Conservation (phyloP, 73 alveolate species). For the Uronychia setigera region DNA sequence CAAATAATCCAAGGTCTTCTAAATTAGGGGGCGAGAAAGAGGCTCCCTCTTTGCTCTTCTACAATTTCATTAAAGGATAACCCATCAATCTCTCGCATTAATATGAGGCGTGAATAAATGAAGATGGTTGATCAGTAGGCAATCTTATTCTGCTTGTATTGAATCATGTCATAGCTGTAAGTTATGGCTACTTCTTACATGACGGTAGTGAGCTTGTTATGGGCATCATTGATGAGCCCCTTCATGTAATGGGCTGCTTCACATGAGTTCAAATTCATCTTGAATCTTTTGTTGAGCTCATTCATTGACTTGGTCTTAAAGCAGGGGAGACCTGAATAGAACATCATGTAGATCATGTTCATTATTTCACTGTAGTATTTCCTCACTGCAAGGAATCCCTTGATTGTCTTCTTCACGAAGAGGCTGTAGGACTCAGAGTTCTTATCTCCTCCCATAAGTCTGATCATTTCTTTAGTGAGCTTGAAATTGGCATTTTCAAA, state of each 20-base stretch:
- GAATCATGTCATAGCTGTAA: constrained; percentile 93
- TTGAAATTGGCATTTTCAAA: constrained; percentile 92
- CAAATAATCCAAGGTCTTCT: not conserved
- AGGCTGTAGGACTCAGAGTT: constrained; percentile 80
- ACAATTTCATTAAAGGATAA: not conserved
- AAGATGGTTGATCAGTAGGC: too few species aligned
- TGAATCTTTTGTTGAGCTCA: constrained; percentile 81
- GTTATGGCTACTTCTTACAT: too few species aligned
- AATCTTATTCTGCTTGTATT: constrained; percentile 87
- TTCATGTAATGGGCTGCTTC: constrained; percentile 95
- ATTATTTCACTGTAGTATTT: constrained; percentile 79
- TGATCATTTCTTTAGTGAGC: constrained; percentile 92
- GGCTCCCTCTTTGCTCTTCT: not conserved
- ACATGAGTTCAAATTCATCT: constrained; percentile 82
- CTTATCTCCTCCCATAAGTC: constrained; percentile 84
- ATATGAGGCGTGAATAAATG: too few species aligned
- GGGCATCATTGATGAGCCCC: constrained; percentile 87
- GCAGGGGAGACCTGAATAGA: constrained; percentile 91
- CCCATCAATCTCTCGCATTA: not conserved
- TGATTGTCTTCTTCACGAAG: constrained; percentile 79
- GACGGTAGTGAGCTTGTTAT: constrained; percentile 92
- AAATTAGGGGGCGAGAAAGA: not conserved
- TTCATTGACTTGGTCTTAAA: constrained; percentile 79
- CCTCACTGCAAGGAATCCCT: constrained; percentile 89
- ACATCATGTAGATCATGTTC: constrained; percentile 83